Evolutionary conservation across 192 early-diverging fungal genomes (phyloP), one percentile per base, ranked within the genome.

Genomic region (Dissophora ornata): DNA sequence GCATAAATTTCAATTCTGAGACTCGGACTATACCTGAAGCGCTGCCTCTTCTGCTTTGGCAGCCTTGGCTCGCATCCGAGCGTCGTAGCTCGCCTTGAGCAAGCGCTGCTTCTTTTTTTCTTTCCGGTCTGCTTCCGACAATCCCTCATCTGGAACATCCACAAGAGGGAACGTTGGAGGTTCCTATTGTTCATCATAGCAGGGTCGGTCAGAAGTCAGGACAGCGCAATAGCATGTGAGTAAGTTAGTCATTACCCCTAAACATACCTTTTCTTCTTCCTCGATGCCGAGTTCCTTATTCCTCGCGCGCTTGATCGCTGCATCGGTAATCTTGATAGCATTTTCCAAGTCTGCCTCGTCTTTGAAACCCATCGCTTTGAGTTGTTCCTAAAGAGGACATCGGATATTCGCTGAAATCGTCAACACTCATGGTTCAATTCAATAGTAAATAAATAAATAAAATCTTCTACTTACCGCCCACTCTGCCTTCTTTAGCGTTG

Each of bases 21-120:
- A n/a, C n/a, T n/a, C n/a, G n/a, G 13, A 47, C 55, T 50, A 54
- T 71, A 90, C 89, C 69, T 90, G 85, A 32, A 79, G 74, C n/a
- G 80, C 77, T 26, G 79, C 67, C 36, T 91, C 89, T 62, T 92
- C 90, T 29, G 89, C 92, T 71, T 94, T 91, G 42, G 91, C 93
- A 28, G 75, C 80, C 30, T 88, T 87, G 22, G 90, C 88, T 5
- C 92, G 81, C 73, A 89, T 88, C 52, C 94, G 79, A 1, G 90
- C 91, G 50, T 95, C 95, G 42, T 89, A 86, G 9, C 89, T 87
- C 8, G 88, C 93, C 73, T 92, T 93, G 45, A 92, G 83, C 24
- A 90, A 73, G n/a, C 84, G 80, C 67, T 96, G 94, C 62, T 91
- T 94, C 79, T 87, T 87, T 75, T 97, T 97, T 48, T 96, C 93